Evolutionary conservation across 805 yeast species (phyloP), one percentile per base, ranked within the genome.

Genomic region (Isabelozyma pseudorhagii): DNA sequence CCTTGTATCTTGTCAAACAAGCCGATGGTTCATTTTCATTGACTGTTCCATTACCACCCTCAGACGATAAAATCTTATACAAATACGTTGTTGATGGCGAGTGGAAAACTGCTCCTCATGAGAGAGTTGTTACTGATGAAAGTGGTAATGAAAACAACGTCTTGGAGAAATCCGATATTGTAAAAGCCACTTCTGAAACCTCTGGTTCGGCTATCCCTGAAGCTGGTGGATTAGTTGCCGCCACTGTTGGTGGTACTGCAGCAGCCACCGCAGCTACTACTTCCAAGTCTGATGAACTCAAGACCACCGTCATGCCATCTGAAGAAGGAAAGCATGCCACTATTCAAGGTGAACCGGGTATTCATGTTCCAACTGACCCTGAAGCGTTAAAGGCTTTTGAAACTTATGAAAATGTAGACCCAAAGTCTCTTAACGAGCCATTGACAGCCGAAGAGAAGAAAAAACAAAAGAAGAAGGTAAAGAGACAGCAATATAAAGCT

Each of bases 1-100:
- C 82, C 1, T 67, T 82, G 47, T 84, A 82, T 15, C 68, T 85
- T 52, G 87, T 83, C 42, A 80, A 84, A 59, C 79, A 78, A 50
- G 66, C 79, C 8, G 81, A 77, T 57, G 88, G 87, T 17, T 76
- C 81, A n/a, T 84, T 84, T 59, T 77, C 78, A 47, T 67, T 84
- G 47, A 74, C 83, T 3, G 73, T 83, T 47, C 89, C 89, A 18
- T 71, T 83, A 46, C 72, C 73, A 15, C 45, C 68, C n/a, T 65
- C 71, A 28, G 71, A 59, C 18, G 73, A 64, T 46, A 71, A 71
- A 57, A 62, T 82, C 40, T 65, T 70, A 18, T 83, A 77, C 70
- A 83, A 83, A 69, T 85, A 80, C 61, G 79, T 86, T 49, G 91
- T 85, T 42, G 91, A 85, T 62, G 89, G 85, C 43, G 78, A 77